These are phyloP conservation scores for Sordaria brevicollis DNA, from an alignment of 495 filamentous ascomycete species.

Conservation along the genomic window DNA sequence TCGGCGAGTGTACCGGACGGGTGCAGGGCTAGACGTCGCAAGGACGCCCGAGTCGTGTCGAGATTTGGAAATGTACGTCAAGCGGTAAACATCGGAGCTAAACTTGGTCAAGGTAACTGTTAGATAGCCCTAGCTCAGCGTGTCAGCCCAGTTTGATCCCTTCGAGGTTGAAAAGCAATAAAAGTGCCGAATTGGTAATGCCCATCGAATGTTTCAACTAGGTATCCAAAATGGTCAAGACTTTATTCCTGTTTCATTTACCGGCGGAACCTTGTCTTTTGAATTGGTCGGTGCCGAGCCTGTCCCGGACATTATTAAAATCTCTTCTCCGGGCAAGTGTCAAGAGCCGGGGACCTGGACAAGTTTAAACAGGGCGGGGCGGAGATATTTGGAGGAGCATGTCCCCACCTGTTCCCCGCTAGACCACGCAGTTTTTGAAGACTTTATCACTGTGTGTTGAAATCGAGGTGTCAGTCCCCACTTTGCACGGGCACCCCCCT, in stretches of 20 bases:
- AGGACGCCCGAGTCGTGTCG: too few species aligned
- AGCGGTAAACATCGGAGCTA: background rate
- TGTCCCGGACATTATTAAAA: background rate
- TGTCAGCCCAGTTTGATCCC: too few species aligned
- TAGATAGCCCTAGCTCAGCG: background rate
- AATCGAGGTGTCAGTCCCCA: too few species aligned
- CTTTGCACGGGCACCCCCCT: too few species aligned
- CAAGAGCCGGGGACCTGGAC: background rate
- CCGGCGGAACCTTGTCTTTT: background rate
- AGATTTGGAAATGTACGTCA: background rate
- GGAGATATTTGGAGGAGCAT: background rate
- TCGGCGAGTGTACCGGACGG: constrained; percentile 58
- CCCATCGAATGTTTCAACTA: background rate
- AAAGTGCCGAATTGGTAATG: background rate
- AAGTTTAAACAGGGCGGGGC: background rate
- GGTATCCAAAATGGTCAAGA: background rate
- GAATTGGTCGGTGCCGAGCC: background rate
- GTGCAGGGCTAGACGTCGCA: constrained; percentile 23
- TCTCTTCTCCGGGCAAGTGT: background rate
- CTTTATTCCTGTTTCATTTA: background rate
- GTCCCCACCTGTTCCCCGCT: background rate
- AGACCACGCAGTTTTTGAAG: background rate
- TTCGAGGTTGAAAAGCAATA: too few species aligned
- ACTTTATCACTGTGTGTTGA: too few species aligned
- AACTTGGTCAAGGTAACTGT: too few species aligned